These are phyloP conservation scores for Colletotrichum sansevieriae DNA, from an alignment of 2,329 filamentous ascomycete genomes.

Conservation along the genomic window DNA sequence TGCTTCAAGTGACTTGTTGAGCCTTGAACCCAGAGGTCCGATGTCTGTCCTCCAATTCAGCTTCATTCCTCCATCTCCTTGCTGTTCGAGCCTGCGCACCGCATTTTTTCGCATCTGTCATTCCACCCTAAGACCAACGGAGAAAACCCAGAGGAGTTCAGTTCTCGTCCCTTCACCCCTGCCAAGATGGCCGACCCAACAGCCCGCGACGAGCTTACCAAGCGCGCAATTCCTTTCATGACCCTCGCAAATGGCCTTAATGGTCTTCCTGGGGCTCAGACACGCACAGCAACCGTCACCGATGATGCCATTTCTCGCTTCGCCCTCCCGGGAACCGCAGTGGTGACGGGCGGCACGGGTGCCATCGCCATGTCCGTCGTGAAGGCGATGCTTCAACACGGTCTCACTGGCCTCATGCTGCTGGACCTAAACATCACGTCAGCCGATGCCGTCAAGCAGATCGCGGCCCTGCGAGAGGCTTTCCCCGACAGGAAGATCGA, in stretches of 20 bases:
- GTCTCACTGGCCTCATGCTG: constrained; percentile 68
- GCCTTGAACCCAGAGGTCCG: background rate
- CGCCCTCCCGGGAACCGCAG: constrained; percentile 48
- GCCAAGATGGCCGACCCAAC: constrained; percentile 25
- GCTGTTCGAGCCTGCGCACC: too few relatives aligned
- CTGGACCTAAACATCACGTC: constrained; percentile 68
- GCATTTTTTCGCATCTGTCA: background rate
- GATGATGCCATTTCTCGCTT: constrained; percentile 46
- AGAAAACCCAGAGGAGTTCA: background rate
- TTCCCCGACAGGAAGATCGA: constrained; percentile 68
- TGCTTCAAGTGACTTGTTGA: constrained; percentile 4
- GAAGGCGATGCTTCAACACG: constrained; percentile 79
- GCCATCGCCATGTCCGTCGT: constrained; percentile 73
- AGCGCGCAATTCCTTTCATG: constrained; percentile 47
- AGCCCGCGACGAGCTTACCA: constrained; percentile 42
- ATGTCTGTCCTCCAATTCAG: background rate
- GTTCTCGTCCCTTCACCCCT: background rate
- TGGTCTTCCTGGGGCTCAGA: constrained; percentile 31
- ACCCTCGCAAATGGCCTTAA: constrained; percentile 41
- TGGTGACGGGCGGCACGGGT: constrained; percentile 76
- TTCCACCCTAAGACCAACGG: background rate
- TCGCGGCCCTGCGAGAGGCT: constrained; percentile 61
- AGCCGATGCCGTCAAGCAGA: constrained; percentile 47
- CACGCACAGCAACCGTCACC: constrained; percentile 25
- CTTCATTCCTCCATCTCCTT: background rate